These are phyloP conservation scores for Leptosphaerulina australis DNA, from an alignment of 2,329 filamentous ascomycete genomes.

Conservation along the genomic window DNA sequence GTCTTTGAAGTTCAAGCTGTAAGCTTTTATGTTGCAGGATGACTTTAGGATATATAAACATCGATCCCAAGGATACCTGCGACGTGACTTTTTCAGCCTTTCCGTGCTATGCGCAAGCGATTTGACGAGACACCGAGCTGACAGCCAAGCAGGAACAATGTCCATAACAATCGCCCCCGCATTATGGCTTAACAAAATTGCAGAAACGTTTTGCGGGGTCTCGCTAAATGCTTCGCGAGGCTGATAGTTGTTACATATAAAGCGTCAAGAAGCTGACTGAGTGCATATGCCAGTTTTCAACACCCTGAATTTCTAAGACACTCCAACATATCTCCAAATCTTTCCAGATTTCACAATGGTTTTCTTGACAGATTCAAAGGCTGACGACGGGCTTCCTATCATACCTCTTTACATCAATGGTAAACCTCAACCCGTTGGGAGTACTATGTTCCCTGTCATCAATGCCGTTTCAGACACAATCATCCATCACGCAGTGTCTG, in stretches of 20 bases:
- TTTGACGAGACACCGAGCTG: constrained; percentile 2
- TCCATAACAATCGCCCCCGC: neutral
- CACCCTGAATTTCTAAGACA: too few species aligned
- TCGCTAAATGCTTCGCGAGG: neutral
- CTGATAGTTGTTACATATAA: too few species aligned
- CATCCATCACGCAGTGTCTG: constrained; percentile 61
- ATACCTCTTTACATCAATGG: constrained; percentile 55
- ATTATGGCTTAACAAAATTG: neutral
- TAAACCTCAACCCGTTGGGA: constrained; percentile 48
- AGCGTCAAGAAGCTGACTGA: too few species aligned
- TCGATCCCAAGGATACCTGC: too few species aligned
- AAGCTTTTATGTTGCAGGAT: too few species aligned
- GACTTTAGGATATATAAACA: too few species aligned
- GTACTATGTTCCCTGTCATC: constrained; percentile 58
- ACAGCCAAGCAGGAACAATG: neutral
- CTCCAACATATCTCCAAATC: too few species aligned
- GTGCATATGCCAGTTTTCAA: too few species aligned
- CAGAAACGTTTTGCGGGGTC: neutral
- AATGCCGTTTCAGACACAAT: constrained; percentile 60
- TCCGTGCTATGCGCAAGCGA: too few species aligned
- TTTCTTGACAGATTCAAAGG: neutral
- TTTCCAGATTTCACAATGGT: neutral
- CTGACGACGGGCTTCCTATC: constrained; percentile 14
- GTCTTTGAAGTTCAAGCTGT: too few species aligned
- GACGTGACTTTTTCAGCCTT: too few species aligned